Evolutionary conservation across 2,329 filamentous ascomycete genomes (phyloP).

Genomic region (Akanthomyces dipterigenus): DNA sequence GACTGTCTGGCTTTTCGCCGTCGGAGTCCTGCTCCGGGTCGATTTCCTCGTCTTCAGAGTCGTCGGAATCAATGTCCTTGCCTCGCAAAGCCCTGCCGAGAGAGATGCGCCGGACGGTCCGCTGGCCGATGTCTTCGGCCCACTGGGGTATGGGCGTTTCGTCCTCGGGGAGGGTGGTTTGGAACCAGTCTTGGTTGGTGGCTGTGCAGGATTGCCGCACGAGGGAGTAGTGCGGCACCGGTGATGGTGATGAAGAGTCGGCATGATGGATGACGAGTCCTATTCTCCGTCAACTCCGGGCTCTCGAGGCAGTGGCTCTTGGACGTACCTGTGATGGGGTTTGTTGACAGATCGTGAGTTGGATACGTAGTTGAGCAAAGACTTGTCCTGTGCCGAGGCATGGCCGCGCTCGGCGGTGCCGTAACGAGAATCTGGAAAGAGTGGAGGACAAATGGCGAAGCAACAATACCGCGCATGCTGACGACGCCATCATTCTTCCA

Average conservation of each 20-base stretch:
- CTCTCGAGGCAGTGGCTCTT: conserved; percentile 9
- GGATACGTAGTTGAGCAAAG: conserved; percentile 43
- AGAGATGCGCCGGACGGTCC: conserved; percentile 37
- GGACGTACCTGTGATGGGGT: conserved; percentile 39
- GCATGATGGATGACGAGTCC: conserved; percentile 40
- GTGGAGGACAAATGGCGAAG: conserved; percentile 42
- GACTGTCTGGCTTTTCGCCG: background rate
- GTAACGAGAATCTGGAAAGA: conserved; percentile 44
- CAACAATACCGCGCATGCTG: conserved; percentile 47
- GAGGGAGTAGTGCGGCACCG: conserved; percentile 43
- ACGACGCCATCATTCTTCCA: conserved; percentile 32
- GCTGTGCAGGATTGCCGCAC: conserved; percentile 46
- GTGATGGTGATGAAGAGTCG: conserved; percentile 17
- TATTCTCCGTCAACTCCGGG: conserved; percentile 17
- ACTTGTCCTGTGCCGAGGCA: conserved; percentile 31
- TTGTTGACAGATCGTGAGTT: conserved; percentile 28
- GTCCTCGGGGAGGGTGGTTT: conserved; percentile 37
- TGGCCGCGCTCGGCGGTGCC: conserved; percentile 17
- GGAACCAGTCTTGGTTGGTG: conserved; percentile 45
- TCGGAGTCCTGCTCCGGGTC: background rate
- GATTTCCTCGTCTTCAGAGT: conserved; percentile 21
- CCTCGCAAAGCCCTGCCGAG: conserved; percentile 37
- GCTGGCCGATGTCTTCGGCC: conserved; percentile 40
- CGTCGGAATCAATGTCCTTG: conserved; percentile 27
- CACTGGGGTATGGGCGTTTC: conserved; percentile 32